A percentile compares a stretch with the other conserved stretches of the same genome.
phyloP scores from a whole-genome alignment of 1,139 yeast genomes.

The Pichiaceae sp. region DNA sequence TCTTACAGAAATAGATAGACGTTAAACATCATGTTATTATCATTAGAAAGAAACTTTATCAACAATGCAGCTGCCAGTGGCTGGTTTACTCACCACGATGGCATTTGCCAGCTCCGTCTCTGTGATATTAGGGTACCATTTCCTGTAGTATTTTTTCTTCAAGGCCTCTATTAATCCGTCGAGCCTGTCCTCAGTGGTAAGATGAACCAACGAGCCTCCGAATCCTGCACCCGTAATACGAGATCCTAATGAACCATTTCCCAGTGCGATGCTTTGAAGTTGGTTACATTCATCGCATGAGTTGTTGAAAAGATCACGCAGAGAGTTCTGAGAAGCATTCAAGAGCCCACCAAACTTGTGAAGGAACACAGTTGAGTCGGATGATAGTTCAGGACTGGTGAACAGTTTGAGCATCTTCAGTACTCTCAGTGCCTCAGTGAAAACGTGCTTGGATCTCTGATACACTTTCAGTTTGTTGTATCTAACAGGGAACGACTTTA shows the following conservation, averaged over 20 bases:
- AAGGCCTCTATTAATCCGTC: background rate
- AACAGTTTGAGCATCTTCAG: background rate
- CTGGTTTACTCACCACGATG: slow-evolving; percentile 1
- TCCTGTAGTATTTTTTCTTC: slow-evolving; percentile 1
- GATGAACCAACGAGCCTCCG: slow-evolving; percentile 2
- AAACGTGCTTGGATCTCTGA: slow-evolving; percentile 2
- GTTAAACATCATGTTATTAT: background rate
- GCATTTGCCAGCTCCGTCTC: background rate
- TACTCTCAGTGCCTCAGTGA: background rate
- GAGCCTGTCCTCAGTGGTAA: slow-evolving; percentile 2
- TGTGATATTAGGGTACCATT: slow-evolving; percentile 1
- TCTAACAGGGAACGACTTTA: slow-evolving; percentile 1
- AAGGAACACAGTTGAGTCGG: background rate
- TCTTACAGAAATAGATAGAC: background rate
- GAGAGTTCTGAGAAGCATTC: slow-evolving; percentile 1
- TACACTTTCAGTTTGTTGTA: slow-evolving; percentile 2
- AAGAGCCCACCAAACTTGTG: background rate
- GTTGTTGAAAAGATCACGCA: slow-evolving; percentile 1
- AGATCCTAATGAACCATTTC: slow-evolving; percentile 1
- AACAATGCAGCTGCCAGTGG: slow-evolving; percentile 1
- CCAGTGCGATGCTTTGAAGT: background rate
- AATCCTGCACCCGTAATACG: slow-evolving; percentile 3
- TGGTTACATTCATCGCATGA: slow-evolving; percentile 1
- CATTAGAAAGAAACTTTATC: background rate
- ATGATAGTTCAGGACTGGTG: background rate